Evolutionary conservation across 306 rosid genomes (phyloP).

Genomic region (Aeschynomene evenia): DNA sequence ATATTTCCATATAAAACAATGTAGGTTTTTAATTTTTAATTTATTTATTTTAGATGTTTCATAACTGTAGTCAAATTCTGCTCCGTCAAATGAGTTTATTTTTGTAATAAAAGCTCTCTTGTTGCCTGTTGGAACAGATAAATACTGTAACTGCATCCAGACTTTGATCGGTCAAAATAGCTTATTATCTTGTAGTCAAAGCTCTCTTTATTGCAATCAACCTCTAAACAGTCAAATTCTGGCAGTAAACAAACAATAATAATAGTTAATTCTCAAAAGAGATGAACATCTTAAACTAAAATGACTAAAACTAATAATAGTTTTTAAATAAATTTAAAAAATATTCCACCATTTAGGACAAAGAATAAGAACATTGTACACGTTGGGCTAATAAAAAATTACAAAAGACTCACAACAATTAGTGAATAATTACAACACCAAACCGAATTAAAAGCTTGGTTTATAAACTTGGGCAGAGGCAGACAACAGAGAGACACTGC

Average conservation of each 20-base stretch:
- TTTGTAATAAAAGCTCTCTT: too few species aligned
- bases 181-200: too few species aligned
- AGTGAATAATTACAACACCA: neutral
- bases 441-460: too few species aligned
- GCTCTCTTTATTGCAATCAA: too few species aligned
- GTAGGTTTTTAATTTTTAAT: neutral
- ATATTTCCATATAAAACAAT: neutral
- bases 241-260: too few species aligned
- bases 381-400: neutral
- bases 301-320: neutral
- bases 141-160: too few species aligned
- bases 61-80: neutral
- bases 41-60: neutral
- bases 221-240: too few species aligned
- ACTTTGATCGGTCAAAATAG: too few species aligned
- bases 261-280: neutral
- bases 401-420: neutral
- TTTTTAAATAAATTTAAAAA: neutral
- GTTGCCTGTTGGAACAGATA: too few species aligned
- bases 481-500: slow-evolving; percentile 8
- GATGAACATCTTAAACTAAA: neutral
- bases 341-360: neutral
- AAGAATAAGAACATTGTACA: neutral
- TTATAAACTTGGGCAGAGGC: neutral
- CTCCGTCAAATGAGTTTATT: neutral